Conservation (phyloP, 305 asterid genomes). For the Fraxinus sp. region DNA sequence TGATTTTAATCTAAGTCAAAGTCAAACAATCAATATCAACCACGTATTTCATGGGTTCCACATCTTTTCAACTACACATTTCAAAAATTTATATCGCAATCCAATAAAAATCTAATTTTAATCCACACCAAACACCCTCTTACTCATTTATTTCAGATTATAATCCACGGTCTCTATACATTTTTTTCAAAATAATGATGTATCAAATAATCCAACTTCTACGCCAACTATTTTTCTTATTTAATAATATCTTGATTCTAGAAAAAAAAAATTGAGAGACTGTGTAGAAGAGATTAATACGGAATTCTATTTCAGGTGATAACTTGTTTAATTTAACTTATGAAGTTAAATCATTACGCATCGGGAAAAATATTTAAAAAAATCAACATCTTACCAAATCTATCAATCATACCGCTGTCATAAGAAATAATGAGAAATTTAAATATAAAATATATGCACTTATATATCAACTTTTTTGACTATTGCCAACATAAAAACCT, state of each 20-base stretch:
- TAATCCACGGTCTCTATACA: background rate
- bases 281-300: too few species aligned
- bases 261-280: background rate
- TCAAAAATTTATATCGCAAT: too few species aligned
- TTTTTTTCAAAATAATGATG: background rate
- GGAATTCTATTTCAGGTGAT: background rate
- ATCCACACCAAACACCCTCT: too few species aligned
- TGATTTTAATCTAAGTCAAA: too few species aligned
- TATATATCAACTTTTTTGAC: constrained; percentile 26
- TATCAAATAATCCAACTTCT: background rate
- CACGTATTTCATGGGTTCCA: too few species aligned
- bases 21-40: too few species aligned
- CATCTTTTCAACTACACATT: too few species aligned
- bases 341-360: background rate
- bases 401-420: background rate
- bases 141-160: constrained; percentile 23
- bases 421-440: background rate
- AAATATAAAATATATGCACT: background rate
- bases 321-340: background rate
- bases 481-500: constrained; percentile 37
- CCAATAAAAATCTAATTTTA: too few species aligned
- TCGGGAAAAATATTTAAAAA: background rate
- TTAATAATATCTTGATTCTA: background rate
- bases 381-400: background rate
- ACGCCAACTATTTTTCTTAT: background rate